Evolutionary conservation across 2,329 filamentous ascomycete genomes (phyloP), one percentile per base, ranked within the genome.

Genomic region (Phoma sp.): DNA sequence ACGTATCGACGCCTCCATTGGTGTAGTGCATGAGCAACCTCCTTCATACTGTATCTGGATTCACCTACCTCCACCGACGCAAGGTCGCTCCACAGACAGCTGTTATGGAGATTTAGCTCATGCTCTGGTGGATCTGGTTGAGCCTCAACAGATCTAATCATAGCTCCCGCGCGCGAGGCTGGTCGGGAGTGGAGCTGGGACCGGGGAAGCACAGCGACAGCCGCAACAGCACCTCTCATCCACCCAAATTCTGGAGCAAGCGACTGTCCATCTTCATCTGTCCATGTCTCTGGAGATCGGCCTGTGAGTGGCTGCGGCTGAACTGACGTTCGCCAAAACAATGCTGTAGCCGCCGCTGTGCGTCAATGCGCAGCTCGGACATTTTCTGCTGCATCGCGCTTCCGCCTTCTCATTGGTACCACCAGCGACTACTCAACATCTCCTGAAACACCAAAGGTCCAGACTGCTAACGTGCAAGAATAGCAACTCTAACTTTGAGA

Each of bases 81-180:
- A 59, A 49, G 55, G 58, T 47, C 52, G 43, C 51, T 49, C 41
- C 51, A 55, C 52, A 45, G 50, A 61, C 55, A 38, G 30, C 59
- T 58, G 36, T 30, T 41, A 29, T 41, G 22, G 23, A 48, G 46
- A 43, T 36, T 30, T n/a, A 29, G 57, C 62, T 61, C 61, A 58
- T 46, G 36, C 41, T 53, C 56, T 38, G 40, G 44, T 55, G 55
- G 58, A 45, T 69, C 66, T 70, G 61, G 70, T 72, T 69, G 69
- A 71, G 69, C 69, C 68, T 72, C 71, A 72, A 65, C 66, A 61
- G 48, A 62, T 68, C 69, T 64, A 67, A 70, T 61, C 57, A 67
- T 72, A 70, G 69, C 60, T 73, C 69, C 71, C 71, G 72, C 72
- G 71, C 72, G 72, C 71, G 62, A 72, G 68, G 56, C 52, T 68